Percentiles rank a stretch among this genome's conserved stretches.
phyloP scores from a whole-genome alignment of 208 protist species.

The Crithidia bombi region DNA sequence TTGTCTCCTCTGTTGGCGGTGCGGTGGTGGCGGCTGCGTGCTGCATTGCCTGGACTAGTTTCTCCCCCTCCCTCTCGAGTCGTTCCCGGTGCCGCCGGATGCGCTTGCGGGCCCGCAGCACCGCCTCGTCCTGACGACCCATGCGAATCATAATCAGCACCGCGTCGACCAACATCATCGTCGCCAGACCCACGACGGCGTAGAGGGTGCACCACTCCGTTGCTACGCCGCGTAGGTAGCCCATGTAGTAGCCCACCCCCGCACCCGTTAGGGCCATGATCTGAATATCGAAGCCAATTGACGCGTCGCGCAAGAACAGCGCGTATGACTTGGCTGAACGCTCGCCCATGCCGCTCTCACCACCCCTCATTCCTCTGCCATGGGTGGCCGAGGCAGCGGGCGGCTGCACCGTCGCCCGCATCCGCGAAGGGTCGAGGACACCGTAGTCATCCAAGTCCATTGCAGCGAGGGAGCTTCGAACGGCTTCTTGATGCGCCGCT shows the following conservation, averaged over 20 bases:
- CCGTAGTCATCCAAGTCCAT: slow-evolving; percentile 36
- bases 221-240: slow-evolving; percentile 48
- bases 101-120: slow-evolving; percentile 29
- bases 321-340: slow-evolving; percentile 41
- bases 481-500: slow-evolving; percentile 29
- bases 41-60: slow-evolving; percentile 30
- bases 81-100: slow-evolving; percentile 28
- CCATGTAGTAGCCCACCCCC: slow-evolving; percentile 74
- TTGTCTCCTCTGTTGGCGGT: not conserved
- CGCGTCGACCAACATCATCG: slow-evolving; percentile 81
- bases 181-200: slow-evolving; percentile 58
- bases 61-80: slow-evolving; percentile 18
- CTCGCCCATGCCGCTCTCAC: too few species aligned
- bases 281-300: slow-evolving; percentile 78
- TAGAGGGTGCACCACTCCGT: slow-evolving; percentile 61
- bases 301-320: slow-evolving; percentile 58
- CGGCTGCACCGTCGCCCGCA: slow-evolving; percentile 2
- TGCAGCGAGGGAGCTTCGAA: slow-evolving; percentile 19
- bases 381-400: too few species aligned
- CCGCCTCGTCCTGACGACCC: slow-evolving; percentile 51
- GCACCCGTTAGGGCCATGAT: slow-evolving; percentile 75
- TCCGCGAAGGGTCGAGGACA: slow-evolving; percentile 35
- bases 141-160: slow-evolving; percentile 69
- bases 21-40: not conserved
- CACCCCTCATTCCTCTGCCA: too few species aligned